These are phyloP conservation scores for Carex scoparia DNA, from an alignment of 176 grass and related monocot genomes.

Conservation along the genomic window DNA sequence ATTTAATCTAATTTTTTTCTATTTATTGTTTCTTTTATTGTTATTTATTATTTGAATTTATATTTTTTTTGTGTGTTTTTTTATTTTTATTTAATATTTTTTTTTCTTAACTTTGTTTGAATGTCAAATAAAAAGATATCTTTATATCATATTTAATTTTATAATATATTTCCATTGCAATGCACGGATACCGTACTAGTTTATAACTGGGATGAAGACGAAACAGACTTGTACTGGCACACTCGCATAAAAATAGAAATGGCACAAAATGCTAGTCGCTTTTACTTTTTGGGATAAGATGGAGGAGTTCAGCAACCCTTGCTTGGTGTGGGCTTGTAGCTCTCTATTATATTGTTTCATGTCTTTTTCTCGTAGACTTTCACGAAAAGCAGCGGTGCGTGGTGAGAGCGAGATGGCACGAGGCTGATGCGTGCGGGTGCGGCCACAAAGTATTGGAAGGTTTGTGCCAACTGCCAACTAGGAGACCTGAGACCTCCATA, in stretches of 20 bases:
- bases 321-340: neutral
- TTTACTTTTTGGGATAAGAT: neutral
- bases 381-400: neutral
- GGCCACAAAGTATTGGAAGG: neutral
- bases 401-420: neutral
- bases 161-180: too few species aligned
- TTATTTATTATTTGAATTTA: too few species aligned
- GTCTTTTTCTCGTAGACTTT: neutral
- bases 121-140: too few species aligned
- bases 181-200: too few species aligned
- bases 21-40: too few species aligned
- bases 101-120: too few species aligned
- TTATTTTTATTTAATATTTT: too few species aligned
- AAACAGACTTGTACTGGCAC: neutral
- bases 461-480: too few species aligned
- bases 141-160: too few species aligned
- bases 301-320: neutral
- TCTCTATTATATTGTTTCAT: neutral
- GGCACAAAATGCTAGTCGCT: neutral
- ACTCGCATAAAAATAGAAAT: neutral
- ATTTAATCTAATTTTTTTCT: too few species aligned
- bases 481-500: too few species aligned
- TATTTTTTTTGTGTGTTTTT: too few species aligned
- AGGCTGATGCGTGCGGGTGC: neutral
- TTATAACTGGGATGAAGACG: neutral